A percentile compares a stretch with the other conserved stretches of the same genome.
phyloP scores from a whole-genome alignment of 148 eudicot genomes.

The Rhododendron kiyosumense region DNA sequence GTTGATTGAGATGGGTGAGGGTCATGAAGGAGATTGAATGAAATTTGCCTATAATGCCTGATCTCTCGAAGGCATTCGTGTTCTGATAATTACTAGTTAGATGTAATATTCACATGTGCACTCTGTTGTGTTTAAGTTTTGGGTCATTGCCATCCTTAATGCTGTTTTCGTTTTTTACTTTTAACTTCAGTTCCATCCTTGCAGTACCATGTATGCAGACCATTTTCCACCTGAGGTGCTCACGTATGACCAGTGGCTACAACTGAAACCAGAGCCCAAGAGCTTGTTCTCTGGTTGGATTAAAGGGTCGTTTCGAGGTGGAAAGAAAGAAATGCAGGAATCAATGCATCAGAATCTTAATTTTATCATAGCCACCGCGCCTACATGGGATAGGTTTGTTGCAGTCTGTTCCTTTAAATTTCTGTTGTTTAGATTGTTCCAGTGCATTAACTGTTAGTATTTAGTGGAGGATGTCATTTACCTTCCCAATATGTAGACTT shows the following conservation, averaged over 20 bases:
- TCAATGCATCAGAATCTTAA: slow-evolving; percentile 60
- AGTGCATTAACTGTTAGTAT: background rate
- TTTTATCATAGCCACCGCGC: slow-evolving; percentile 68
- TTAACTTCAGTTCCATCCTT: slow-evolving; percentile 14
- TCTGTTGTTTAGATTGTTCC: background rate
- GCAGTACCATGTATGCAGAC: slow-evolving; percentile 51
- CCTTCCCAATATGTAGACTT: background rate
- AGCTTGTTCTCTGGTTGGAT: slow-evolving; percentile 69
- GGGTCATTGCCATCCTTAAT: background rate
- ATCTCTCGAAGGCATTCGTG: background rate
- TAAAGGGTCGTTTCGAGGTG: slow-evolving; percentile 54
- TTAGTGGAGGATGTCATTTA: background rate
- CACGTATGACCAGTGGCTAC: slow-evolving; percentile 73
- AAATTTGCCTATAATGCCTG: background rate
- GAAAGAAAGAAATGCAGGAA: slow-evolving; percentile 76
- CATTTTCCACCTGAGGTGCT: slow-evolving; percentile 72
- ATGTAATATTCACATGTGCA: background rate
- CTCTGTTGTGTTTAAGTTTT: background rate
- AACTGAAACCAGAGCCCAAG: slow-evolving; percentile 54
- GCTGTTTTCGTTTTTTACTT: background rate
- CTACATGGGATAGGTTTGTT: slow-evolving; percentile 84
- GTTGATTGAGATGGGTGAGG: background rate
- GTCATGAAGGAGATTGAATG: background rate
- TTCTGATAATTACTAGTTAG: background rate
- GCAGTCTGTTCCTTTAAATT: slow-evolving; percentile 1